Conservation (phyloP, 352 stramenopile genomes). For the Phytophthora syringae region DNA sequence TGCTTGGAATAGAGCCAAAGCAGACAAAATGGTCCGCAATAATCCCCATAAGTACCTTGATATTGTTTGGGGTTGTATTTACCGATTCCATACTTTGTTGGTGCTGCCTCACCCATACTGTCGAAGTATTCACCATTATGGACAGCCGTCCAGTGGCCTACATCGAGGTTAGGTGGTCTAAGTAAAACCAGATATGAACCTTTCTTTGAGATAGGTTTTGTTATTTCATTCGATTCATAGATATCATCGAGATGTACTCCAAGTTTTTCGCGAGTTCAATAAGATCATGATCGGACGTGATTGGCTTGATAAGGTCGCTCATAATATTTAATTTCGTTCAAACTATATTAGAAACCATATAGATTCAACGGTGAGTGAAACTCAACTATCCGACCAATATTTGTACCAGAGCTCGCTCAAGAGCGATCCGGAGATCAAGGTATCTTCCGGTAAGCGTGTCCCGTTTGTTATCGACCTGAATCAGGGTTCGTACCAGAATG, state of each 20-base stretch:
- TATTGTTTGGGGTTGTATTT: constrained; percentile 25
- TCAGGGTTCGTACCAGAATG: constrained; percentile 15
- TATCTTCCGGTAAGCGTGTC: constrained; percentile 1
- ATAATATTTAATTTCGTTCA: constrained; percentile 6
- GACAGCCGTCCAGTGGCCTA: constrained; percentile 18
- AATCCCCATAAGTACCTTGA: constrained; percentile 17
- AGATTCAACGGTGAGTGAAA: constrained; percentile 13
- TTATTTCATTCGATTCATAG: constrained; percentile 10
- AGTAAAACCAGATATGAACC: constrained; percentile 25
- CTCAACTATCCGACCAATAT: constrained; percentile 13
- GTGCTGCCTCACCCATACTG: constrained; percentile 15
- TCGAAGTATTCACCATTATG: constrained; percentile 27
- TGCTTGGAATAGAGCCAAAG: constrained; percentile 24
- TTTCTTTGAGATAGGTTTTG: constrained; percentile 4
- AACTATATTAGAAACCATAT: constrained; percentile 11
- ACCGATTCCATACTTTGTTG: constrained; percentile 6
- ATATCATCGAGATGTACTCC: constrained; percentile 6
- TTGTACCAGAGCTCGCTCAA: constrained; percentile 13
- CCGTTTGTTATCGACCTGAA: constrained; percentile 17
- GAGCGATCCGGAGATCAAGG: constrained; percentile 11
- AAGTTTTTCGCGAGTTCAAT: not conserved
- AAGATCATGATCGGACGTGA: constrained; percentile 11
- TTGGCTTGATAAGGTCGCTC: constrained; percentile 6
- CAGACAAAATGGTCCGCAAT: constrained; percentile 18
- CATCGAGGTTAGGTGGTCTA: constrained; percentile 12